Evolutionary conservation across 768 basidiomycete species (phyloP).

Genomic region (Psilocybe azurescens): DNA sequence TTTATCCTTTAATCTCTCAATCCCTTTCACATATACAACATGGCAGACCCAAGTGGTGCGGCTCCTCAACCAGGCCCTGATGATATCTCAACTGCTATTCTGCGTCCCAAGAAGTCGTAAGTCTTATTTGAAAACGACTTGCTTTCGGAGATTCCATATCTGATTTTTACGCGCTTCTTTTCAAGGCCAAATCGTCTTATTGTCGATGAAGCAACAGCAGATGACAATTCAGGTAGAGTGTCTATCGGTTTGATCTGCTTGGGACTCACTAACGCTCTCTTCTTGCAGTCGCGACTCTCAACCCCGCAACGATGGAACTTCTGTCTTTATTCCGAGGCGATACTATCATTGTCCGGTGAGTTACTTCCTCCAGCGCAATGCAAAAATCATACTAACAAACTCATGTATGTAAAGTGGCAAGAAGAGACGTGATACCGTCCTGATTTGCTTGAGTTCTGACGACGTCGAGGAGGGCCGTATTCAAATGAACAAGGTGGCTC

Average conservation of each 20-base stretch:
- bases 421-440: conserved; percentile 96
- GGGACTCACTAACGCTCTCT: conserved; percentile 20
- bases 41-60: conserved; percentile 87
- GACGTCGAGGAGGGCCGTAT: conserved; percentile 98
- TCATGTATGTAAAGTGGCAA: conserved; percentile 69
- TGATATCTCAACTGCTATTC: conserved; percentile 93
- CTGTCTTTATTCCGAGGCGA: conserved; percentile 96
- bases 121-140: conserved; percentile 36
- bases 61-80: conserved; percentile 84
- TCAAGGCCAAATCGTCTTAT: conserved; percentile 94
- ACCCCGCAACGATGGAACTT: conserved; percentile 95
- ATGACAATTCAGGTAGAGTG: conserved; percentile 91
- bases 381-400: background rate
- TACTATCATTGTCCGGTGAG: conserved; percentile 90
- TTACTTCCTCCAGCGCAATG: conserved; percentile 1
- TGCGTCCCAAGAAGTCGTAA: conserved; percentile 97
- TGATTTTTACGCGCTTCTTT: conserved; percentile 23
- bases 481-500: conserved; percentile 99
- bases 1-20: conserved; percentile 25
- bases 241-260: background rate
- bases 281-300: conserved; percentile 82
- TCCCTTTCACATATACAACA: conserved; percentile 29
- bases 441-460: conserved; percentile 95
- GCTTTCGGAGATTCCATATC: conserved; percentile 1
- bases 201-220: conserved; percentile 91